These are phyloP conservation scores for Stephania japonica DNA, from an alignment of 164 flowering plant genomes.

Conservation along the genomic window DNA sequence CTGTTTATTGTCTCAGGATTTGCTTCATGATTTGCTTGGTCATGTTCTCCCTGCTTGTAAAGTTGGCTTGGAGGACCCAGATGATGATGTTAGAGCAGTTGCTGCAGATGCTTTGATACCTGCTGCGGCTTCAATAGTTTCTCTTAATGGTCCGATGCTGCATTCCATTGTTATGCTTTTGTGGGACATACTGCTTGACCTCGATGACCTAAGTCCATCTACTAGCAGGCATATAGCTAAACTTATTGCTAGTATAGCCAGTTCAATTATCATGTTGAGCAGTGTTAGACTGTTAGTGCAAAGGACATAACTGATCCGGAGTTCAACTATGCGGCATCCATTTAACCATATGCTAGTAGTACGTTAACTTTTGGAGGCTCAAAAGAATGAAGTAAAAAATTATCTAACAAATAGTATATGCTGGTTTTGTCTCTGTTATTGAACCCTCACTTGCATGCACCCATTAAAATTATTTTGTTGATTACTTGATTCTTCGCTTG, in stretches of 20 bases:
- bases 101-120: constrained; percentile 98
- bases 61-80: constrained; percentile 91
- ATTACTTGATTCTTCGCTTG: too few species aligned
- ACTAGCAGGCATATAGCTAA: constrained; percentile 74
- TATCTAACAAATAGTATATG: too few species aligned
- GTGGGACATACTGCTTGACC: constrained; percentile 97
- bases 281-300: not conserved
- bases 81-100: constrained; percentile 99
- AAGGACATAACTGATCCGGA: not conserved
- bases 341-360: not conserved
- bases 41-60: constrained; percentile 85
- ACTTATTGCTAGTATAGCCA: not conserved
- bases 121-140: constrained; percentile 68
- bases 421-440: too few species aligned
- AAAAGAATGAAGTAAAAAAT: too few species aligned
- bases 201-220: constrained; percentile 97
- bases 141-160: constrained; percentile 53
- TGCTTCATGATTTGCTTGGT: constrained; percentile 76
- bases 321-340: not conserved
- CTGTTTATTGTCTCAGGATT: constrained; percentile 44
- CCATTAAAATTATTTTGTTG: too few species aligned
- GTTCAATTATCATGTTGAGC: not conserved
- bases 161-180: constrained; percentile 86
- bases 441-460: too few species aligned
- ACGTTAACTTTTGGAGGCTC: not conserved